Evolutionary conservation across 2,329 filamentous ascomycete species (phyloP).

Genomic region (Fusarium papillatum): DNA sequence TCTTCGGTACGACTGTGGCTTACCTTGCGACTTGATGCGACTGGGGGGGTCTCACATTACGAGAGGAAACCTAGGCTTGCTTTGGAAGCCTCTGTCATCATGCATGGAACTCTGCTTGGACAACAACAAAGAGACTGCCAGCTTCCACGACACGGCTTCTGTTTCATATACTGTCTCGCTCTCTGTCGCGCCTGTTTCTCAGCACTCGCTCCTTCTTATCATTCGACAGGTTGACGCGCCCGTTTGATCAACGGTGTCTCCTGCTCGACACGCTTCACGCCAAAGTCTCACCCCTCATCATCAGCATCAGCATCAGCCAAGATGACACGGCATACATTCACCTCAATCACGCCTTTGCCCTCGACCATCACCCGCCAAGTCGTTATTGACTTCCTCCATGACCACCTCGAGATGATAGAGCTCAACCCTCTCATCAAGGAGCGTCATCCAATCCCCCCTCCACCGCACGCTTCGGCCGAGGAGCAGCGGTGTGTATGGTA

Average conservation of each 20-base stretch:
- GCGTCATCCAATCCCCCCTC: constrained; percentile 76
- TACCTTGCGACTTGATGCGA: background rate
- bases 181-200: constrained; percentile 5
- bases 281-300: background rate
- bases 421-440: constrained; percentile 87
- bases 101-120: background rate
- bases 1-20: constrained; percentile 7
- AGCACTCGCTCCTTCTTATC: background rate
- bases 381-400: constrained; percentile 82
- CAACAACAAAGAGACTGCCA: background rate
- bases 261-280: background rate
- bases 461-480: constrained; percentile 75
- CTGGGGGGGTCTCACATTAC: background rate
- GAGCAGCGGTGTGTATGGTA: constrained; percentile 85
- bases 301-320: constrained; percentile 12
- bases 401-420: constrained; percentile 88
- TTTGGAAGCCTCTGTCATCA: constrained; percentile 7
- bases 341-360: constrained; percentile 84
- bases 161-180: background rate
- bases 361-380: constrained; percentile 74
- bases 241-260: background rate
- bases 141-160: background rate
- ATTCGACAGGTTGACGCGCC: background rate
- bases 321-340: constrained; percentile 72
- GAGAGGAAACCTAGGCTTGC: background rate